Conservation (phyloP, 1,284 basidiomycete genomes). For the Boletus mariae region DNA sequence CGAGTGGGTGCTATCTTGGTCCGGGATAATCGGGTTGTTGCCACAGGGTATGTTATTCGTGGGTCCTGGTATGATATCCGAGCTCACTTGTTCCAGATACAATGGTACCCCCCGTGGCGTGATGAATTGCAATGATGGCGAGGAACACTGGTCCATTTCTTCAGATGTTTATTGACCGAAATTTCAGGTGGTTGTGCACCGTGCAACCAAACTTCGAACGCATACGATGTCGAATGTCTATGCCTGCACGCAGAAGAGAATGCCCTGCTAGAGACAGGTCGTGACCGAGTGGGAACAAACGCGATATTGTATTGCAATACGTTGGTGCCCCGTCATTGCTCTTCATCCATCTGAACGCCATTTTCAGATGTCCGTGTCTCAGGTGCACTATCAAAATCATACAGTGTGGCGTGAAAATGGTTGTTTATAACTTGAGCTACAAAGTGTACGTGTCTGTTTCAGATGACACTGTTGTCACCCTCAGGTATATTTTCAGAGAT, state of each 20-base stretch:
- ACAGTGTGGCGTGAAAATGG: constrained; percentile 88
- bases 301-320: constrained; percentile 91
- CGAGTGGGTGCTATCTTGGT: constrained; percentile 93
- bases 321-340: constrained; percentile 37
- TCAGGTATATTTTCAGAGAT: constrained; percentile 49
- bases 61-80: constrained; percentile 3
- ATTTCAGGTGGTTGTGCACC: constrained; percentile 64
- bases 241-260: constrained; percentile 99
- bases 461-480: neutral
- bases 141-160: neutral
- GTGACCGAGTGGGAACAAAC: constrained; percentile 78
- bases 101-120: constrained; percentile 95
- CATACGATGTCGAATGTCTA: constrained; percentile 68
- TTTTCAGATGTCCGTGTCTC: constrained; percentile 87
- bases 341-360: constrained; percentile 5
- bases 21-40: constrained; percentile 81
- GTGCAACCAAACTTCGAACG: constrained; percentile 57
- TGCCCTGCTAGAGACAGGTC: constrained; percentile 88
- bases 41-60: constrained; percentile 68
- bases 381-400: constrained; percentile 97
- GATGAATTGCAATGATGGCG: constrained; percentile 78
- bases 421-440: constrained; percentile 95
- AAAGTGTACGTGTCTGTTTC: constrained; percentile 66
- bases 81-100: constrained; percentile 52
- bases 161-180: constrained; percentile 3